phyloP scores from a whole-genome alignment of 208 protist species.

The Leishmania aethiopica region DNA sequence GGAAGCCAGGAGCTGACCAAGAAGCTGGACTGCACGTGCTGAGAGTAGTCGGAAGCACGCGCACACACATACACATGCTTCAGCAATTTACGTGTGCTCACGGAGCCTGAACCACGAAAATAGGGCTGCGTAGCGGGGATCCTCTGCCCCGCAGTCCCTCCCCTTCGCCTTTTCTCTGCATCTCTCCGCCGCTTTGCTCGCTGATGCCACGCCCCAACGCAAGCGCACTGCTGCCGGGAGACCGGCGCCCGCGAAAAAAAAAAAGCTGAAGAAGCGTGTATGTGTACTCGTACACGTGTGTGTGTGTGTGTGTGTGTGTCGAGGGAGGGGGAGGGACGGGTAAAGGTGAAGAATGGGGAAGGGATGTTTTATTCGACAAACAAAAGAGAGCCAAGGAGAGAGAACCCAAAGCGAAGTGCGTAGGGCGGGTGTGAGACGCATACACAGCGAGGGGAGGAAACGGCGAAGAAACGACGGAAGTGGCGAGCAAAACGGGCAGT shows the following conservation, averaged over 20 bases:
- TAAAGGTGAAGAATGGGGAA: not conserved
- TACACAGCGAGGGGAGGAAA: not conserved
- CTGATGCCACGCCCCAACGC: not conserved
- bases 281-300: not conserved
- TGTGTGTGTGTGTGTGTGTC: not conserved
- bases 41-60: not conserved
- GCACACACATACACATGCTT: not conserved
- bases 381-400: not conserved
- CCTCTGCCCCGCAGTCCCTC: not conserved
- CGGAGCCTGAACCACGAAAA: not conserved
- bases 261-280: not conserved
- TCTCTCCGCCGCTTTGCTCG: not conserved
- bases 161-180: not conserved
- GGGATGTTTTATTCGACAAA: not conserved
- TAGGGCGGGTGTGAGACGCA: not conserved
- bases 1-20: not conserved
- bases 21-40: no score
- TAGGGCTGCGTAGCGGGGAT: not conserved
- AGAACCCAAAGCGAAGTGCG: not conserved
- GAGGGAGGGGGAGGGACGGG: not conserved
- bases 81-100: constrained; percentile 7
- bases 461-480: not conserved
- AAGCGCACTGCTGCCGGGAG: not conserved
- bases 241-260: not conserved
- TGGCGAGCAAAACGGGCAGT: not conserved